Evolutionary conservation across 192 early-diverging fungal species (phyloP), one percentile per base, ranked within the genome.

Genomic region (Rhizophagus clarus): DNA sequence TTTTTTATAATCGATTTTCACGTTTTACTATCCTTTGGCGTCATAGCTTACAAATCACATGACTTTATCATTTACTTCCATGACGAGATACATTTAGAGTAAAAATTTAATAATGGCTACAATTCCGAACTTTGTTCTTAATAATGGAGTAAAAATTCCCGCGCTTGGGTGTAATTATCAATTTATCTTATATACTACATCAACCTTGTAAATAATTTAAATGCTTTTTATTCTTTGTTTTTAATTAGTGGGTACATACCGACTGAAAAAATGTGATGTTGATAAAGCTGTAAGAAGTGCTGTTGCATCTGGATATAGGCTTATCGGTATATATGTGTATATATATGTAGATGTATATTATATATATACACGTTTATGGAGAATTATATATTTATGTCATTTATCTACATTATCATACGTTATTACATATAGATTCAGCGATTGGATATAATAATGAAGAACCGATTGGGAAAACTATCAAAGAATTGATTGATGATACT

Each of bases 381-480:
- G 20, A 72, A 26, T 17, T 28, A 45, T 11, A 51, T 22, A 26
- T 47, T 14, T 49, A 72, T 49, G 2, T 14, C 4, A 42, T 24
- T 49, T 61, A 24, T 40, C 17, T 63, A 17, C 17, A 22, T 56
- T 28, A 47, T 47, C 22, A n/a, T n/a, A n/a, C n/a, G n/a, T n/a
- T 10, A 42, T 24, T n/a, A n/a, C 56, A 1, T 8, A 10, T 74
- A 90, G 92, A 94, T 76, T 89, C 93, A 10, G 93, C 93, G 10
- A 84, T 88, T 12, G 91, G 88, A 2, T 94, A 94, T 77, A 84
- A 86, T 62, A 94, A 94, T 66, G 93, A 94, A 80, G 81, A 71
- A 10, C 79, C 79, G 3, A 86, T 94, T 56, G 93, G 93, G 12
- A 68, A 82, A 22, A 83, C 86, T 28, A 49, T 92, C 8, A 81